Evolutionary conservation across 768 basidiomycete genomes (phyloP), one percentile per base, ranked within the genome.

Genomic region (Kwoniella botswanensis): DNA sequence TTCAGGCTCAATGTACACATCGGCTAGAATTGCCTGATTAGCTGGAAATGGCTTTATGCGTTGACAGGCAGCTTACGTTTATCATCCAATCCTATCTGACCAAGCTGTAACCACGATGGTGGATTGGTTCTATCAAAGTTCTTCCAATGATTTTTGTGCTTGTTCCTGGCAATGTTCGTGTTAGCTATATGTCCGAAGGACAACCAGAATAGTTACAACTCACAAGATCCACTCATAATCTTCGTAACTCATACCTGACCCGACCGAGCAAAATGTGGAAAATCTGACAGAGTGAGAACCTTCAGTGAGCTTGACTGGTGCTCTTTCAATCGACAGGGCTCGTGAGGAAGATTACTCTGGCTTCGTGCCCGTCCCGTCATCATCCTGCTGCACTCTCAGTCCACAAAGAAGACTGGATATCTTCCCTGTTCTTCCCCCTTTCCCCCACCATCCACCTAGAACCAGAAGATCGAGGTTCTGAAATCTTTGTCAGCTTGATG

Each of bases 401-500:
- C 93, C 96, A 77, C 94, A 94, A 35, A 99, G 87, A 12, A 98
- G 86, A 7, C 92, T 92, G 3, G 94, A 94, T 17, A 96, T 91
- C 35, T 92, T 92, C 54, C 95, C 95, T 17, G 91, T 90, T 22
- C 96, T 90, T 71, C 89, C 89, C 17, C 97, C 90, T 59, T 88
- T 88, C 3, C 97, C 97, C 79, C 93, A 98, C 78, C 93, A 92
- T 1, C 91, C 96, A 68, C 88, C 93, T 43, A 98, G 89, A 24
- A 98, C 94, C 9, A 98, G 84, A 1, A 96, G 89, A 76, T 98
- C 96, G 3, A 95, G 90, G 0, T 92, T 94, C 85, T 97, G 94
- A 7, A 13, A 4, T 52, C n/a, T 93, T 92, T 93, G 64, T 10
- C 15, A 53, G 62, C 24, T 22, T 12, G 41, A 35, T 21, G 24